Percentiles rank a stretch among this genome's conserved stretches.
Evolutionary conservation across 148 eudicot genomes (phyloP).

Genomic region (Cornus kousa): DNA sequence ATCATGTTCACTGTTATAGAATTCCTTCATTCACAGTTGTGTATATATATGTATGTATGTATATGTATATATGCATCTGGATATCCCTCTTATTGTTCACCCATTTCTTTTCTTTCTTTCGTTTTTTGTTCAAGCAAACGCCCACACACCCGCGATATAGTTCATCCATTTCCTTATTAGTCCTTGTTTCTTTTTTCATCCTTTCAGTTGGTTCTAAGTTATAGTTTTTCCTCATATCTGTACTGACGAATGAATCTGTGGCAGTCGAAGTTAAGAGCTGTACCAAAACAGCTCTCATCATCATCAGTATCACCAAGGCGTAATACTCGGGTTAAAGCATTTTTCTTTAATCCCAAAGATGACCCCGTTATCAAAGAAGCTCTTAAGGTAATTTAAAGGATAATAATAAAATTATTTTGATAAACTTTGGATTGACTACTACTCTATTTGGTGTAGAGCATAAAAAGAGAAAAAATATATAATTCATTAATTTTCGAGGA

Average conservation of each 20-base stretch:
- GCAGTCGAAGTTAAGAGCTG: background rate
- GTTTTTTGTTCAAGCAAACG: too few relatives aligned
- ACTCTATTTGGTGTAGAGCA: background rate
- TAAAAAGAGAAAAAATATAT: background rate
- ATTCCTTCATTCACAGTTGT: too few relatives aligned
- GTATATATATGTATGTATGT: too few relatives aligned
- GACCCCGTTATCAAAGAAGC: slow-evolving; percentile 58
- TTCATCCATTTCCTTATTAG: background rate
- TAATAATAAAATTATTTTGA: too few relatives aligned
- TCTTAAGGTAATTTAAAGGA: slow-evolving; percentile 33
- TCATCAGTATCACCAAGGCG: background rate
- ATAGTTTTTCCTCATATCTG: background rate
- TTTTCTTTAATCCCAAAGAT: slow-evolving; percentile 40
- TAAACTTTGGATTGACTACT: background rate
- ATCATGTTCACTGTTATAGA: too few relatives aligned
- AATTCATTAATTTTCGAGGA: too few relatives aligned
- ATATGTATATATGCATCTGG: background rate
- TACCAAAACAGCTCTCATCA: background rate
- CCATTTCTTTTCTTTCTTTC: background rate
- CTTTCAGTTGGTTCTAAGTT: background rate
- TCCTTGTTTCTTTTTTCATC: background rate
- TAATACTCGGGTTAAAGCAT: slow-evolving; percentile 30
- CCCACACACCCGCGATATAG: too few relatives aligned
- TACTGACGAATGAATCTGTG: background rate
- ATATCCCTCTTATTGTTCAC: background rate